phyloP scores from a whole-genome alignment of 2,329 filamentous ascomycete species.

The Nothophoma quercina region DNA sequence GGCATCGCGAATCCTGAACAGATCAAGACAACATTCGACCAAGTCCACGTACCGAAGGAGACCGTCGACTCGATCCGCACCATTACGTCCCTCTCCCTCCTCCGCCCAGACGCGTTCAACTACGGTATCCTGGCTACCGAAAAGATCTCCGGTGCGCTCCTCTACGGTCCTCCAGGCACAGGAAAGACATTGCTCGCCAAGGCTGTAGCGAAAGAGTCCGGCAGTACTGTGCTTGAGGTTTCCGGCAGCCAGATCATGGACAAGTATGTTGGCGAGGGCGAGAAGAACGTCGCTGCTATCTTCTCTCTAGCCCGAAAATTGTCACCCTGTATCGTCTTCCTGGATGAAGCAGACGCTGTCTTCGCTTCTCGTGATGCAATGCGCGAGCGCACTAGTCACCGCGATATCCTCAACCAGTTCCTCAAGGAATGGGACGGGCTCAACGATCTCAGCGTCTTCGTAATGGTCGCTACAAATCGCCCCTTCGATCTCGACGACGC shows the following conservation, averaged over 20 bases:
- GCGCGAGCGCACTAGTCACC: slow-evolving; percentile 73
- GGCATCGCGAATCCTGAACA: slow-evolving; percentile 83
- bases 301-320: slow-evolving; percentile 92
- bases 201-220: slow-evolving; percentile 69
- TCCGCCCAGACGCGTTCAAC: slow-evolving; percentile 91
- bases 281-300: slow-evolving; percentile 91
- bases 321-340: slow-evolving; percentile 91
- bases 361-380: slow-evolving; percentile 77
- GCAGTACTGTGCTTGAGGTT: slow-evolving; percentile 79
- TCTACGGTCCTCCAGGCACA: slow-evolving; percentile 82
- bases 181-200: slow-evolving; percentile 73
- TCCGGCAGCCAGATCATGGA: slow-evolving; percentile 92
- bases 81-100: slow-evolving; percentile 84
- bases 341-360: slow-evolving; percentile 95
- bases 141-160: slow-evolving; percentile 85
- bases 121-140: slow-evolving; percentile 93
- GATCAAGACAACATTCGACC: slow-evolving; percentile 85
- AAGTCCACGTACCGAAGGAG: slow-evolving; percentile 82
- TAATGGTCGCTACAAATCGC: slow-evolving; percentile 97
- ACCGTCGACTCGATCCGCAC: slow-evolving; percentile 89
- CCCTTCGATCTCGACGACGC: slow-evolving; percentile 95
- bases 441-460: slow-evolving; percentile 82
- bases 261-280: slow-evolving; percentile 94
- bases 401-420: slow-evolving; percentile 96
- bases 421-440: slow-evolving; percentile 96